Percentiles rank a stretch among this genome's conserved stretches.
phyloP scores from a whole-genome alignment of 1,284 basidiomycete species.

The Ceratobasidium theobromae region DNA sequence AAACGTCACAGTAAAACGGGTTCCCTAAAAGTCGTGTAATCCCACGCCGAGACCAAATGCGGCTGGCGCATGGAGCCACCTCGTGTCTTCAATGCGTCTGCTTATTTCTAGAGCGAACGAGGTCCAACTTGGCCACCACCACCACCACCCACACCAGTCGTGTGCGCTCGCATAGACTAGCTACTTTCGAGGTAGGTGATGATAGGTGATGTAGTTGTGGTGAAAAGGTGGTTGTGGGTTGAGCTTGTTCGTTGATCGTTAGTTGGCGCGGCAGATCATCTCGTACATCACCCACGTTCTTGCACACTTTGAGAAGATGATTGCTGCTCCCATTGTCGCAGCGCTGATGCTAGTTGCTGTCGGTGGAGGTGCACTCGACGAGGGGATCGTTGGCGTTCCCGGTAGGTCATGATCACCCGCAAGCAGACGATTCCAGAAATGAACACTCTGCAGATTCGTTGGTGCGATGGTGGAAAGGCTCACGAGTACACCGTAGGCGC shows the following conservation, averaged over 20 bases:
- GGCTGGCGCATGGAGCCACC: no score
- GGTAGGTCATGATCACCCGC: not conserved
- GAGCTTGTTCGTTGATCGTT: not conserved
- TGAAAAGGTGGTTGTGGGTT: not conserved
- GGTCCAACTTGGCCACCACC: not conserved
- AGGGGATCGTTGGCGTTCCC: slow-evolving; percentile 1
- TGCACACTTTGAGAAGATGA: slow-evolving; percentile 1
- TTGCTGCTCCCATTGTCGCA: slow-evolving; percentile 16
- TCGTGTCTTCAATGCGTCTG: slow-evolving; percentile 18
- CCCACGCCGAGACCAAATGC: no score
- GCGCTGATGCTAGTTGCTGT: slow-evolving; percentile 17
- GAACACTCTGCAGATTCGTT: slow-evolving; percentile 2
- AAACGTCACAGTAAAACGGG: no score
- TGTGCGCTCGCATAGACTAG: not conserved
- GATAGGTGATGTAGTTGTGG: not conserved
- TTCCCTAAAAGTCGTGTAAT: no score
- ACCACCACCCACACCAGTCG: not conserved
- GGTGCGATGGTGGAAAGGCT: slow-evolving; percentile 14
- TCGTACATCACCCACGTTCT: slow-evolving; percentile 6
- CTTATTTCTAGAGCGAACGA: slow-evolving; percentile 2
- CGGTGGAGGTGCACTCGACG: slow-evolving; percentile 21
- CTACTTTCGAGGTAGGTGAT: not conserved
- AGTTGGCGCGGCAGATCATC: not conserved
- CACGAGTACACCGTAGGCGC: not conserved
- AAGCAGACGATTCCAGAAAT: not conserved